These are phyloP conservation scores for Debaryomyces subglobosus DNA, from an alignment of 1,139 yeast genomes.

Conservation along the genomic window DNA sequence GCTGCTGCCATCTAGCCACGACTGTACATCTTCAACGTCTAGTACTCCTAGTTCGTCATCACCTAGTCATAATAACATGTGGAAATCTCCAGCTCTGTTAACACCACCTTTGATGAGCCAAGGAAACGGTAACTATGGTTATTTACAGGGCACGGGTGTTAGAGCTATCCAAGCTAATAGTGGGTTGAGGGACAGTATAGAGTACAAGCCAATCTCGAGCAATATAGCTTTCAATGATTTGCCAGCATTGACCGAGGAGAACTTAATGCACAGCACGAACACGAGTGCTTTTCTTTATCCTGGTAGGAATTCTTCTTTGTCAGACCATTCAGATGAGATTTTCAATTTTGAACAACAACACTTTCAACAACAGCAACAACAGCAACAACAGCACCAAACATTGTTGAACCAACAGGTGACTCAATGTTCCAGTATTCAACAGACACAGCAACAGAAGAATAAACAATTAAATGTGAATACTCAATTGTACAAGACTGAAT, in stretches of 20 bases:
- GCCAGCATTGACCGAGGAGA: slow-evolving; percentile 26
- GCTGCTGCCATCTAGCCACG: slow-evolving; percentile 21
- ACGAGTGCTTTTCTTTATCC: not conserved
- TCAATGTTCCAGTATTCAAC: slow-evolving; percentile 4
- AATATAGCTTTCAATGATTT: slow-evolving; percentile 12
- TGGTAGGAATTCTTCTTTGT: slow-evolving; percentile 11
- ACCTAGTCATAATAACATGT: slow-evolving; percentile 7
- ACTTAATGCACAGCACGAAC: slow-evolving; percentile 16
- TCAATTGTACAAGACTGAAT: slow-evolving; percentile 84
- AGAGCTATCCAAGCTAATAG: not conserved
- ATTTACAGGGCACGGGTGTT: not conserved
- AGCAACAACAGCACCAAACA: slow-evolving; percentile 9
- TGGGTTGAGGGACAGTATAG: not conserved
- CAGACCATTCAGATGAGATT: slow-evolving; percentile 25
- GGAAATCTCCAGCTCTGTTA: slow-evolving; percentile 20
- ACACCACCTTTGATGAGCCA: slow-evolving; percentile 23
- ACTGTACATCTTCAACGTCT: slow-evolving; percentile 10
- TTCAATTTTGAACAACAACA: slow-evolving; percentile 24
- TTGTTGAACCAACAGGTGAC: slow-evolving; percentile 12
- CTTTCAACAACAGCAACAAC: slow-evolving; percentile 7
- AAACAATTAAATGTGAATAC: slow-evolving; percentile 53
- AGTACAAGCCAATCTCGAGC: slow-evolving; percentile 3
- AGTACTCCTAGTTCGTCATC: slow-evolving; percentile 11
- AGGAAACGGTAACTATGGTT: slow-evolving; percentile 2
- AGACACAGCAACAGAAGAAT: slow-evolving; percentile 1